A percentile compares a stretch with the other conserved stretches of the same genome.
These are phyloP conservation scores for Zoysia japonica DNA, from an alignment of 176 grass and related monocot genomes.

Conservation along the genomic window DNA sequence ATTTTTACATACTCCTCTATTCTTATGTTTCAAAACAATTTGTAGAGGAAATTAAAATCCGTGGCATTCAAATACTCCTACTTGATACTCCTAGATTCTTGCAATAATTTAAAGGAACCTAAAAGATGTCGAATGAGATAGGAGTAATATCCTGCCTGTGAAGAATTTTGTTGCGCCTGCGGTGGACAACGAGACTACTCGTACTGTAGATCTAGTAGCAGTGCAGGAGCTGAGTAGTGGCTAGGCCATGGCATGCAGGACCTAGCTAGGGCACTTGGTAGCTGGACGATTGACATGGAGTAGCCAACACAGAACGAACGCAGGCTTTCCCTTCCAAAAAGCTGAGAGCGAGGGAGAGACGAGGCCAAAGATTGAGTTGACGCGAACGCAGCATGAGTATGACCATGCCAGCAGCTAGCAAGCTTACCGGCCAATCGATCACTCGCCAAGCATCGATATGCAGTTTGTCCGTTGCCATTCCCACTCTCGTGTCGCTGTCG, in stretches of 20 bases:
- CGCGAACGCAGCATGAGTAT: background rate
- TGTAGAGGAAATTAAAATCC: no score
- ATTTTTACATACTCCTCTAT: no score
- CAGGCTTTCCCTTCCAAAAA: constrained; percentile 11
- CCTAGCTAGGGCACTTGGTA: constrained; percentile 32
- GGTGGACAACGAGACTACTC: constrained; percentile 21
- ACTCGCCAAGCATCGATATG: no score
- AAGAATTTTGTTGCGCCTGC: background rate
- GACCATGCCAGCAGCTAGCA: background rate
- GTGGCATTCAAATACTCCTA: no score
- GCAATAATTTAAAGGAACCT: no score
- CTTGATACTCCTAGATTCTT: no score
- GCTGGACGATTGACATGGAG: constrained; percentile 49
- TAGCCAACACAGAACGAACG: constrained; percentile 44
- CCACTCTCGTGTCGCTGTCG: constrained; percentile 56
- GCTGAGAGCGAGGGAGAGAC: background rate
- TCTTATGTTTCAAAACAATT: no score
- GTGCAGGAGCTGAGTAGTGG: background rate
- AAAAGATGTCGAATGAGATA: no score
- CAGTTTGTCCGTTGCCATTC: constrained; percentile 63
- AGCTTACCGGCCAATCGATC: background rate
- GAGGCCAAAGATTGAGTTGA: background rate
- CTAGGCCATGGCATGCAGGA: background rate
- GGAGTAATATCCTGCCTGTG: background rate
- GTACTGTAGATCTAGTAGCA: constrained; percentile 5